These are phyloP conservation scores for Zygosaccharomyces gambellarensis DNA, from an alignment of 805 yeast genomes.

Conservation along the genomic window DNA sequence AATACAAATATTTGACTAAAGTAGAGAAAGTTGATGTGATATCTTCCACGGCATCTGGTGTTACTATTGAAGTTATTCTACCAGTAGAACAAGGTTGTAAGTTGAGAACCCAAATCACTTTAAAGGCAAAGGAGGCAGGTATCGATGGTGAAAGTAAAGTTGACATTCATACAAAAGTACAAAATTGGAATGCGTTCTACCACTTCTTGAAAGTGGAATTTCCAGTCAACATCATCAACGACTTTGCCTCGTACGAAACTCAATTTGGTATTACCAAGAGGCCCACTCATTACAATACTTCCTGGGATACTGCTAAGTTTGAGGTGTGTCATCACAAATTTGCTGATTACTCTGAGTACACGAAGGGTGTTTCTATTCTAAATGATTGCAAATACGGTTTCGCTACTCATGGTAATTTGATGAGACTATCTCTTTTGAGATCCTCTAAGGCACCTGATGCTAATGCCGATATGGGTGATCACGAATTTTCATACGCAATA, in stretches of 20 bases:
- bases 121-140: constrained; percentile 43
- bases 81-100: constrained; percentile 52
- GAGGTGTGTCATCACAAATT: constrained; percentile 94
- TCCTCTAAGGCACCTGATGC: constrained; percentile 95
- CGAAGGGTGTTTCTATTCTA: constrained; percentile 80
- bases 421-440: constrained; percentile 81
- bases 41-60: constrained; percentile 47
- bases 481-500: constrained; percentile 75
- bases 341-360: constrained; percentile 83
- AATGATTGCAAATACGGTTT: constrained; percentile 91
- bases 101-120: constrained; percentile 63
- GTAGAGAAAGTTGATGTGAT: constrained; percentile 34
- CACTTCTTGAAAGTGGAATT: constrained; percentile 91
- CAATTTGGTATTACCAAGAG: constrained; percentile 89
- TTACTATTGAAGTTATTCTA: constrained; percentile 59
- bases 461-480: constrained; percentile 88
- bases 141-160: constrained; percentile 40
- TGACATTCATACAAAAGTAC: constrained; percentile 55
- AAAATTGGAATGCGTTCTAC: constrained; percentile 78
- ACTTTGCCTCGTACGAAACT: constrained; percentile 83
- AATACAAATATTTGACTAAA: constrained; percentile 47
- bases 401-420: constrained; percentile 85
- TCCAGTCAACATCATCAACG: constrained; percentile 76
- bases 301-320: constrained; percentile 95
- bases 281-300: constrained; percentile 91